Conservation (phyloP, 2,329 filamentous ascomycete species). For the Exserohilum turcica region DNA sequence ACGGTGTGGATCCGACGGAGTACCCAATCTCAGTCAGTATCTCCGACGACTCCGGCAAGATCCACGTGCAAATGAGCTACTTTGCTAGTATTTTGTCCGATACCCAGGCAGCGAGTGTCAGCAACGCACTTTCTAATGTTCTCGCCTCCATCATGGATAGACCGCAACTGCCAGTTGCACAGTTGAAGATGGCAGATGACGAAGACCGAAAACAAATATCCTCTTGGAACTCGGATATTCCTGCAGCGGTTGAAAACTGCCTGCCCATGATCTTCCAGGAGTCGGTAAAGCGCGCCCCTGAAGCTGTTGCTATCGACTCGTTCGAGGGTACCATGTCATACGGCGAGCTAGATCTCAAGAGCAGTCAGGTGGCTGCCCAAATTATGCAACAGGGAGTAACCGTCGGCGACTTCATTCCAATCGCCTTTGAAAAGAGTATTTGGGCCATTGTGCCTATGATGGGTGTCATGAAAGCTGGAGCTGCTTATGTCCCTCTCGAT, state of each 20-base stretch:
- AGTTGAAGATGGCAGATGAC: neutral
- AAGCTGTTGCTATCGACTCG: conserved; percentile 10
- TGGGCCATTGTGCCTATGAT: conserved; percentile 44
- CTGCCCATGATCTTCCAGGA: neutral
- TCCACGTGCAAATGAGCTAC: neutral
- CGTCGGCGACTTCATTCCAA: conserved; percentile 8
- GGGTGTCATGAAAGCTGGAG: conserved; percentile 50
- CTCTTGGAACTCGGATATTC: neutral
- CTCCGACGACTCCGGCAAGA: neutral
- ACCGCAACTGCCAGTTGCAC: neutral
- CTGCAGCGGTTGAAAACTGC: neutral
- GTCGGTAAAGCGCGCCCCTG: conserved; percentile 7
- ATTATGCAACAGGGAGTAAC: conserved; percentile 6
- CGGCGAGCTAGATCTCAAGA: conserved; percentile 13
- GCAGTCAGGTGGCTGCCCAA: conserved; percentile 9
- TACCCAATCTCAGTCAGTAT: neutral
- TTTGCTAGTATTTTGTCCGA: neutral
- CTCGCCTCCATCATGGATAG: neutral
- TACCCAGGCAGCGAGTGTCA: neutral
- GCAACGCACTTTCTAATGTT: neutral
- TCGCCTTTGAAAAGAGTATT: conserved; percentile 23
- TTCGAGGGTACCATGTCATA: conserved; percentile 19
- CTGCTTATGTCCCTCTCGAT: conserved; percentile 39
- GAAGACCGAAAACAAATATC: neutral
- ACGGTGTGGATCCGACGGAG: neutral